Base-by-base conservation (phyloP, 2,329 filamentous ascomycete genomes). In the Albophoma yamanashiensis region DNA sequence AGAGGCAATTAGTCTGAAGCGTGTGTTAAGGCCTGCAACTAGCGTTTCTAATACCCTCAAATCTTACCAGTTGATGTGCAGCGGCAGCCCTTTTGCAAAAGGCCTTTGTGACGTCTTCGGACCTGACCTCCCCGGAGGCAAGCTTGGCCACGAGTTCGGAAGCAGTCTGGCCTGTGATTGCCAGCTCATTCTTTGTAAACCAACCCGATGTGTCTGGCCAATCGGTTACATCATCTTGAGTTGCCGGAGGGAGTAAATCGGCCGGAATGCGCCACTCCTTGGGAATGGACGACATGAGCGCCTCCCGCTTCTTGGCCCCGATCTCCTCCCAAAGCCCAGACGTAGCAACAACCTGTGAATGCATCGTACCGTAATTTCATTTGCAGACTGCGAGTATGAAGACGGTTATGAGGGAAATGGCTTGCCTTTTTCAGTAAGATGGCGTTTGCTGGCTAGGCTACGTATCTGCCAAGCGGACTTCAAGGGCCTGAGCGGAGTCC, bases 161-260 rank as follows among this genome's bases (percentile, higher is more conserved):
- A 0, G 75, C 77, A 60, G 78, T 76, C 55, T 75, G 73, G 36
- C 71, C 72, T 0, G 81, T 83, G 43, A 83, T 78, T 22, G 71
- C 70, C 7, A 82, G 64, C 64, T 83, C 80, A 11, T 70, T 63
- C 0, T 68, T 36, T 0, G 78, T 83, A 63, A 89, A 85, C 78
- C 85, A 85, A 2, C 83, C 83, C 1, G 83, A 88, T 0, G 68
- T 67, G 57, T 74, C 66, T 67, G 85, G 83, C 71, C 84, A 87
- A 4, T 64, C 65, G 0, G 79, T 82, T 20, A 88, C 81, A 66
- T 87, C 78, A 55, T 79, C 73, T 65, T 84, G 79, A 40, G 76
- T 74, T 0, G 77, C 76, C 0, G 80, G 75, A 2, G 85, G 85
- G 0, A 86, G 66, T 52, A 85, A 70, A 56, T 78, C 67, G 7